Base-by-base conservation (phyloP, 306 rosid species). In the Casuarina glauca region DNA sequence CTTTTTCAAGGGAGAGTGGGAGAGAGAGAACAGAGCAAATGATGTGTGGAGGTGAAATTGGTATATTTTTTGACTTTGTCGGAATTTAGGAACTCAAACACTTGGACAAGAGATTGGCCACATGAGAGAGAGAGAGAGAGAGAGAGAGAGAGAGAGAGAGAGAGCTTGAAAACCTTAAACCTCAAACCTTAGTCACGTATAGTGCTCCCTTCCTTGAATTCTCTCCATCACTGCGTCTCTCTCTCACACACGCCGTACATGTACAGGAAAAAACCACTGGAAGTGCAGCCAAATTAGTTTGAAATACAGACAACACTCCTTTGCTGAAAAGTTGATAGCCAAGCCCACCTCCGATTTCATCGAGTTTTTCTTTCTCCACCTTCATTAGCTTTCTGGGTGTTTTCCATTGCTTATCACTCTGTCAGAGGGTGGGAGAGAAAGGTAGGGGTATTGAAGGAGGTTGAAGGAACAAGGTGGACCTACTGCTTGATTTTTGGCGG, bases 401-500 rank as follows among this genome's bases (percentile, higher is more conserved):
- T 76, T 36, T 51, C 53, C 60, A 51, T 26, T 71, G 42, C n/a
- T 55, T 49, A 69, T 51, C 68, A 64, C 43, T 52, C 39, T 42
- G 60, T 35, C 26, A 64, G 17, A 76, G 74, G 50, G 45, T 67
- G 49, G 72, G 62, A 48, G 19, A 52, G 68, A 17, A 67, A 52
- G 43, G 44, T 46, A 63, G 71, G 74, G 78, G 73, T 15, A 79
- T 36, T 72, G 77, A 76, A 78, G 79, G 78, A 63, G 85, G 76
- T 66, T 84, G 69, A 76, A 78, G 76, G 71, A 78, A 74, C 80
- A 71, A 48, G 60, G 84, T 46, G 91, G 88, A 50, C 92, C 92
- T 82, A 84, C 81, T 81, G 88, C 85, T 76, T 62, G 79, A 61
- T 73, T 85, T 89, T 90, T 88, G 76, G 91, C 77, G 82, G 87